Evolutionary conservation across 2,329 filamentous ascomycete genomes (phyloP).

Genomic region (Fusarium sp.): DNA sequence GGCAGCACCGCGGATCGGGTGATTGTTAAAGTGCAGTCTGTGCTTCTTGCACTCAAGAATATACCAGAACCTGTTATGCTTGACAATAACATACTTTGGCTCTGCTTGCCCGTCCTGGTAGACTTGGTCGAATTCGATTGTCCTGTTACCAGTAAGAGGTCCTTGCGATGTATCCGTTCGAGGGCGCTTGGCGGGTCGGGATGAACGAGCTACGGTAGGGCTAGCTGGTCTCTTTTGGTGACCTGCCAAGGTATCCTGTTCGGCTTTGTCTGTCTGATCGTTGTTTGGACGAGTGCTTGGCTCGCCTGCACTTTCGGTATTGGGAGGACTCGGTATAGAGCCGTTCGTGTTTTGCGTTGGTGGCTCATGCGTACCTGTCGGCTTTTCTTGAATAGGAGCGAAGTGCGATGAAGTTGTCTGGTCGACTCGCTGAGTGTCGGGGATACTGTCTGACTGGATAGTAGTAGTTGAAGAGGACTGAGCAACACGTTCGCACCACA

Average conservation of each 20-base stretch:
- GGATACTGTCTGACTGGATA: neutral
- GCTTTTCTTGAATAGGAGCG: accelerated
- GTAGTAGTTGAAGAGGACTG: neutral
- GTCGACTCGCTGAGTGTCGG: neutral
- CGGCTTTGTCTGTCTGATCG: neutral
- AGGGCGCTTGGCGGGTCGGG: neutral
- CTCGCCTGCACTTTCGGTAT: neutral
- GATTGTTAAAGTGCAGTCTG: neutral
- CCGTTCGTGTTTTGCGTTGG: neutral
- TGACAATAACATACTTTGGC: slow-evolving; percentile 5
- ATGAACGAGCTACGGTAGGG: neutral
- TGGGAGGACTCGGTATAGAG: neutral
- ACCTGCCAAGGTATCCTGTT: accelerated
- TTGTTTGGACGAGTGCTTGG: too few relatives aligned
- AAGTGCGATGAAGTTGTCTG: accelerated
- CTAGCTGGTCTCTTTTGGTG: neutral
- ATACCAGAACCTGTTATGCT: neutral
- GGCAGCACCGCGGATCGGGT: neutral
- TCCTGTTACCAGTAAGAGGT: neutral
- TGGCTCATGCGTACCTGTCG: neutral
- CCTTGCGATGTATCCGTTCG: neutral
- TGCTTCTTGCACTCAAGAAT: slow-evolving; percentile 25
- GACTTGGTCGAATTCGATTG: slow-evolving; percentile 20
- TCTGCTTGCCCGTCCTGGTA: slow-evolving; percentile 26
- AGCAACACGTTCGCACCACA: neutral